A percentile compares a stretch with the other conserved stretches of the same genome.
Conservation (phyloP, 116 monocot species). For the Papilionanthe hybrid region DNA sequence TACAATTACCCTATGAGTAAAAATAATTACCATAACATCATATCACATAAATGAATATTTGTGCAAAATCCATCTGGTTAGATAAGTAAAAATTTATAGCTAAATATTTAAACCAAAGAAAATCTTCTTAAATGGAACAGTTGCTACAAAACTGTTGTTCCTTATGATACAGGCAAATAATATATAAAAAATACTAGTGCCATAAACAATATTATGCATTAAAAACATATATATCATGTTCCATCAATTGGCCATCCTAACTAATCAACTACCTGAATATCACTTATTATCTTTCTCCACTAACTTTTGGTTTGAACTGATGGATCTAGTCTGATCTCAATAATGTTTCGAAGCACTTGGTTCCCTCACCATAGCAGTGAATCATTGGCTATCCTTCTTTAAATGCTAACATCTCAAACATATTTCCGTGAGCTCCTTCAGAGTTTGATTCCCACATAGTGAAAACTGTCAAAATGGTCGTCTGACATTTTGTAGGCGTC, state of each 20-base stretch:
- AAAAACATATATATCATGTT: background rate
- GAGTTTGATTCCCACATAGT: background rate
- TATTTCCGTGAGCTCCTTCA: background rate
- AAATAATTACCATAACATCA: background rate
- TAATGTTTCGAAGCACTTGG: background rate
- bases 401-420: background rate
- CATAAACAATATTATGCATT: background rate
- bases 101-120: background rate
- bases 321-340: background rate
- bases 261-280: background rate
- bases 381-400: background rate
- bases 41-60: conserved; percentile 1
- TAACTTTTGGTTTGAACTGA: background rate
- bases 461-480: too few relatives aligned
- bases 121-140: background rate
- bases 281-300: background rate
- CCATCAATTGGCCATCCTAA: background rate
- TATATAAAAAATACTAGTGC: background rate
- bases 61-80: background rate
- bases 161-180: background rate
- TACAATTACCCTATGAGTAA: background rate
- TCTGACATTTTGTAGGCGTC: too few relatives aligned
- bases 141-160: background rate
- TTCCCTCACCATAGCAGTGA: background rate
- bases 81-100: background rate